Evolutionary conservation across 306 rosid species (phyloP).

Genomic region (Acacia confusa): DNA sequence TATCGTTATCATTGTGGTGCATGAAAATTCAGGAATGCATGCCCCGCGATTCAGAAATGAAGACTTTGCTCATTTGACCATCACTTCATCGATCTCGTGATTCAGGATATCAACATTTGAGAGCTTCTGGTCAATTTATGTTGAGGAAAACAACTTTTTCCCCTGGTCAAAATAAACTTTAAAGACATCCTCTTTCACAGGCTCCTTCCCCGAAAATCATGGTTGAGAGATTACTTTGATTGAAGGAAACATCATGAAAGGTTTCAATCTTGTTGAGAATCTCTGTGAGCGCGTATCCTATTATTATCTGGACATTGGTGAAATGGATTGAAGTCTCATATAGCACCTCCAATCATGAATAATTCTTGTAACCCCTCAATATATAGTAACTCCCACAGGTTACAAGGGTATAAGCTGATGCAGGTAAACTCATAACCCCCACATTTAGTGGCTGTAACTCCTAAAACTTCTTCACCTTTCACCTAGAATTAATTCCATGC

Average conservation of each 20-base stretch:
- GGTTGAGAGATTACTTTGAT: background rate
- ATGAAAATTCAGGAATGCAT: background rate
- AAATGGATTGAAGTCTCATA: background rate
- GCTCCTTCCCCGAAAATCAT: background rate
- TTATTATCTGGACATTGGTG: background rate
- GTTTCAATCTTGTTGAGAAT: background rate
- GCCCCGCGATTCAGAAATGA: background rate
- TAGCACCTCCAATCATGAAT: background rate
- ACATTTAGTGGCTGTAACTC: too few relatives aligned
- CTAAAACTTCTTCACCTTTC: too few relatives aligned
- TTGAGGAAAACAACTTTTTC: background rate
- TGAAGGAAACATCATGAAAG: background rate
- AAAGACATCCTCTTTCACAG: background rate
- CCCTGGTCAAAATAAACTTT: slow-evolving; percentile 3
- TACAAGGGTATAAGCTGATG: too few relatives aligned
- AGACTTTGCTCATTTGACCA: background rate
- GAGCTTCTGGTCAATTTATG: background rate
- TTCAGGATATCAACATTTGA: background rate
- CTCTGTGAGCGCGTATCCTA: background rate
- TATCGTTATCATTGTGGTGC: background rate
- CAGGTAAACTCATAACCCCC: background rate
- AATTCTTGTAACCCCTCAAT: background rate
- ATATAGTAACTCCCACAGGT: background rate
- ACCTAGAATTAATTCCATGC: too few relatives aligned
- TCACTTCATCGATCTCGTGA: background rate